Percentiles rank a stretch among this genome's conserved stretches.
These are phyloP conservation scores for Rhizophagus sp. DNA, from an alignment of 192 early-diverging fungal genomes.

Conservation along the genomic window DNA sequence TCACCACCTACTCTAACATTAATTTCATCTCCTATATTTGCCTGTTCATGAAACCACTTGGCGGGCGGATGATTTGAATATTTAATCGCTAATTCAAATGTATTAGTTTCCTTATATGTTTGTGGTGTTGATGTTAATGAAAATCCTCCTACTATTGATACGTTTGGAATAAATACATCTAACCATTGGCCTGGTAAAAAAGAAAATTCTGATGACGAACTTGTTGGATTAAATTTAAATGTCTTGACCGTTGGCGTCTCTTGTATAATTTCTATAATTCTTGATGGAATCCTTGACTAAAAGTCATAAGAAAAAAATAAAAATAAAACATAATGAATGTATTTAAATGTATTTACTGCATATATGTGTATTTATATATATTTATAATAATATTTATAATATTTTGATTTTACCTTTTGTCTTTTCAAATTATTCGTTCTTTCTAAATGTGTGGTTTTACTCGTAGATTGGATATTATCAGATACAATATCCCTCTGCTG, in stretches of 20 bases:
- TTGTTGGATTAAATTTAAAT: slow-evolving; percentile 10
- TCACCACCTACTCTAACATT: slow-evolving; percentile 32
- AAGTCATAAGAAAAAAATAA: not conserved
- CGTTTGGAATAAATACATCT: slow-evolving; percentile 29
- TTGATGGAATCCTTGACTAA: not conserved
- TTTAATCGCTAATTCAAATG: slow-evolving; percentile 31
- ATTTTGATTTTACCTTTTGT: not conserved
- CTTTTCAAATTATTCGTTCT: not conserved
- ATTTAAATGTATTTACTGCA: too few relatives aligned
- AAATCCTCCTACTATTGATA: slow-evolving; percentile 31
- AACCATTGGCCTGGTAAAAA: slow-evolving; percentile 38
- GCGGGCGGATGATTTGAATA: slow-evolving; percentile 30
- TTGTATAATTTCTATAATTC: slow-evolving; percentile 5
- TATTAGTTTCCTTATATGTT: not conserved
- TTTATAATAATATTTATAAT: too few relatives aligned
- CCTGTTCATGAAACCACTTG: slow-evolving; percentile 31
- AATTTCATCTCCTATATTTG: slow-evolving; percentile 23
- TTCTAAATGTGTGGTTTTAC: not conserved
- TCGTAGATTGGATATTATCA: not conserved
- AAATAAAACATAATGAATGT: too few relatives aligned
- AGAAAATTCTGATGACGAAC: not conserved
- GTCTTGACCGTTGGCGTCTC: slow-evolving; percentile 26
- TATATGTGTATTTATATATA: too few relatives aligned
- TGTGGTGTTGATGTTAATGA: slow-evolving; percentile 32
- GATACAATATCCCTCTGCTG: not conserved